Percentiles rank a stretch among this genome's conserved stretches.
Conservation (phyloP, 2,329 filamentous ascomycete genomes). For the Sporothrix dimorphospora region DNA sequence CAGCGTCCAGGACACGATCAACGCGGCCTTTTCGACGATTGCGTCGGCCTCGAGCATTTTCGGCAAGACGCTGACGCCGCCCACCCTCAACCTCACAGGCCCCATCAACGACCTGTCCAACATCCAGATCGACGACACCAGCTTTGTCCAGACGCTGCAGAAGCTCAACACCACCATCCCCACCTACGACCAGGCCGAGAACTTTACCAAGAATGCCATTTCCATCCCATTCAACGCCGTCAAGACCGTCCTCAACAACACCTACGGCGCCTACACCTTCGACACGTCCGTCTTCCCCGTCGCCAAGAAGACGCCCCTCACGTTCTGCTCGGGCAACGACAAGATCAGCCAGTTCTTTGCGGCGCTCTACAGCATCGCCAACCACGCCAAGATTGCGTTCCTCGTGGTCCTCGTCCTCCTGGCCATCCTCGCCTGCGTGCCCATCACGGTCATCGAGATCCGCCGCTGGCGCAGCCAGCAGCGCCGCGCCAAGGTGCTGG, state of each 20-base stretch:
- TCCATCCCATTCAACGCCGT: slow-evolving; percentile 80
- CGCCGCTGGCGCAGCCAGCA: slow-evolving; percentile 75
- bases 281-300: slow-evolving; percentile 78
- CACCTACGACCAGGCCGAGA: slow-evolving; percentile 80
- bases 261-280: slow-evolving; percentile 74
- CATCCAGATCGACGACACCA: slow-evolving; percentile 68
- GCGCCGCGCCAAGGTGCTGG: slow-evolving; percentile 64
- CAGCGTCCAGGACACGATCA: slow-evolving; percentile 52
- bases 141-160: slow-evolving; percentile 69
- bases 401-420: slow-evolving; percentile 70
- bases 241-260: slow-evolving; percentile 70
- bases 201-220: slow-evolving; percentile 76
- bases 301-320: slow-evolving; percentile 78
- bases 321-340: slow-evolving; percentile 86
- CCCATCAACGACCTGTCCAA: slow-evolving; percentile 68
- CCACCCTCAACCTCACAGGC: slow-evolving; percentile 65
- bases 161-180: slow-evolving; percentile 80
- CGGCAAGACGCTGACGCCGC: slow-evolving; percentile 40
- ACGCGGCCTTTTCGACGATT: slow-evolving; percentile 58
- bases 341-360: slow-evolving; percentile 84
- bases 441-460: slow-evolving; percentile 81
- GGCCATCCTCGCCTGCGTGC: slow-evolving; percentile 55
- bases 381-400: slow-evolving; percentile 72
- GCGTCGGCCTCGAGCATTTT: slow-evolving; percentile 56
- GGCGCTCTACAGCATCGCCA: slow-evolving; percentile 66